Conservation (phyloP, 139 green algal species). For the Ostreobium quekettii region DNA sequence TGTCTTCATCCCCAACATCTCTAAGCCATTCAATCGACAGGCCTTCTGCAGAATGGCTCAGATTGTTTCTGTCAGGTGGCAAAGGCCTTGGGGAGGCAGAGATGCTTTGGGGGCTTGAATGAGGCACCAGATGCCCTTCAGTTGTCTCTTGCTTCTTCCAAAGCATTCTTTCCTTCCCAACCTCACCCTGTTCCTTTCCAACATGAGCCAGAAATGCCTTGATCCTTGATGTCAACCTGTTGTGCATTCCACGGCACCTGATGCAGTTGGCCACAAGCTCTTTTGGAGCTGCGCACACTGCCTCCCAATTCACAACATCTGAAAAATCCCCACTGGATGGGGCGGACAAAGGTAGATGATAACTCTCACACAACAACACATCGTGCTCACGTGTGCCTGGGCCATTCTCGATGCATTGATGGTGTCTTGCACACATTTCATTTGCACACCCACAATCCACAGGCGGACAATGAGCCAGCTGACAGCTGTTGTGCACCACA, state of each 20-base stretch:
- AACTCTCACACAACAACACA: no score
- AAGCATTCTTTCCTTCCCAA: neutral
- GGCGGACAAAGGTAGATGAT: neutral
- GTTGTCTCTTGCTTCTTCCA: conserved; percentile 2
- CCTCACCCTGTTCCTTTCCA: conserved; percentile 38
- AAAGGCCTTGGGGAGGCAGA: no score
- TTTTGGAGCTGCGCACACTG: conserved; percentile 31
- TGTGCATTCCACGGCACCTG: conserved; percentile 26
- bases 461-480: no score
- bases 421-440: no score
- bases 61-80: conserved; percentile 12
- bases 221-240: conserved; percentile 26
- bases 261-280: conserved; percentile 43
- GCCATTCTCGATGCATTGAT: no score
- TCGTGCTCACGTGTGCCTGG: no score
- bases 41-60: neutral
- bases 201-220: conserved; percentile 37
- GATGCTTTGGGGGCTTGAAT: conserved; percentile 4
- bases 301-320: conserved; percentile 53
- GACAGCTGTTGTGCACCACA: no score
- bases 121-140: neutral
- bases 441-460: no score
- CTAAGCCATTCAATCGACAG: conserved; percentile 56
- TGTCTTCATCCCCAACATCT: conserved; percentile 22
- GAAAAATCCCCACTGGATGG: neutral